These are phyloP conservation scores for Fusarium mangiferae DNA, from an alignment of 2,329 filamentous ascomycete genomes.

Conservation along the genomic window DNA sequence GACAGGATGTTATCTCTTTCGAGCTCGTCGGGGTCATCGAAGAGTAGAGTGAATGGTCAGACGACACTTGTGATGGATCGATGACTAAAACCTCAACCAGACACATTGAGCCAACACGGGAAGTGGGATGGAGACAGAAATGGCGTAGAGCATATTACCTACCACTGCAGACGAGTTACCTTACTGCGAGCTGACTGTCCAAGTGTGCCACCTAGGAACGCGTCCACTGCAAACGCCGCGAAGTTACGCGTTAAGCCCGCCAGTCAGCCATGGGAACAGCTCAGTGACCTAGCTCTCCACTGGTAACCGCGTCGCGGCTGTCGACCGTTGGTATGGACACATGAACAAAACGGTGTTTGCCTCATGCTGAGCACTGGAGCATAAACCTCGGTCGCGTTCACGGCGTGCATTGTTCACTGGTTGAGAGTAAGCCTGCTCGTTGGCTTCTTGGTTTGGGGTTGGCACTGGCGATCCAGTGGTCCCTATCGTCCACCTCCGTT, in stretches of 20 bases:
- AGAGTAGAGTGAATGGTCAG: rapidly evolving
- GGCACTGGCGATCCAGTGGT: neutral
- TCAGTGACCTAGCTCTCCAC: too few species aligned
- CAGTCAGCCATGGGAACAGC: neutral
- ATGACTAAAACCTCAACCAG: neutral
- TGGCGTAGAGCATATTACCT: rapidly evolving
- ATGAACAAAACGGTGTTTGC: neutral
- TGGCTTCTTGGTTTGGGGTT: neutral
- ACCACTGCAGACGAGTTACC: neutral
- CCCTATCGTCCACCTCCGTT: neutral
- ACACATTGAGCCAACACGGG: neutral
- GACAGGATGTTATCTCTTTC: neutral
- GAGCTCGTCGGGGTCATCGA: rapidly evolving
- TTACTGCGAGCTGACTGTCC: neutral
- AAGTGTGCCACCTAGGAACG: neutral
- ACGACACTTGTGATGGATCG: neutral
- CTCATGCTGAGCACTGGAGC: neutral
- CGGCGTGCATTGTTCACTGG: rapidly evolving
- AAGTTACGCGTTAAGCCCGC: neutral
- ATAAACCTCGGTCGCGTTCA: neutral
- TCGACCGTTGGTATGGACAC: rapidly evolving
- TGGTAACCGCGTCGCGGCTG: rapidly evolving
- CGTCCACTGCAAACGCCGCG: neutral
- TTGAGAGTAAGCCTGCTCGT: neutral
- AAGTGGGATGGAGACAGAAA: too few species aligned